Evolutionary conservation across 768 basidiomycete genomes (phyloP).

Genomic region (Galerina sulciceps): DNA sequence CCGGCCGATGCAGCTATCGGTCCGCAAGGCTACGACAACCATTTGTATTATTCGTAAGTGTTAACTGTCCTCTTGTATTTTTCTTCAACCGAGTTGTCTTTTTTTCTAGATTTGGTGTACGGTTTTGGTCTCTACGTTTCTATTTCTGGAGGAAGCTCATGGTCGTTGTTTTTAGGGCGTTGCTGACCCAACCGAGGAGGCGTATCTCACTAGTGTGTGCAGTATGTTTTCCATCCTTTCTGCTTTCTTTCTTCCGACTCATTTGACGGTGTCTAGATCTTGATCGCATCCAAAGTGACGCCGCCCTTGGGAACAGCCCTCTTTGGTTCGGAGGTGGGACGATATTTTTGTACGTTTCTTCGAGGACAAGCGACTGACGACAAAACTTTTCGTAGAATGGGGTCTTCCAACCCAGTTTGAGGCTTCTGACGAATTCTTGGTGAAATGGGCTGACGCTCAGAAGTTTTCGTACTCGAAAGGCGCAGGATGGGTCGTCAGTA

Average conservation of each 20-base stretch:
- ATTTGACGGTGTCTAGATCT: conserved; percentile 48
- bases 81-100: neutral
- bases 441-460: conserved; percentile 77
- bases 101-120: conserved; percentile 59
- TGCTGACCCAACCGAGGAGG: conserved; percentile 62
- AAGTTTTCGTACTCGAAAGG: conserved; percentile 64
- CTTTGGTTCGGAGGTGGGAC: conserved; percentile 43
- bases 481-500: conserved; percentile 69
- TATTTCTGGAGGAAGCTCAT: conserved; percentile 5
- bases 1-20: conserved; percentile 72
- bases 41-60: conserved; percentile 74
- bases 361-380: neutral
- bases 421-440: conserved; percentile 64
- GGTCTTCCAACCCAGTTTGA: conserved; percentile 65
- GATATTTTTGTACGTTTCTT: neutral
- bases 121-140: conserved; percentile 6
- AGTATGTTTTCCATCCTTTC: conserved; percentile 46
- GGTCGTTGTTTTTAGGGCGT: conserved; percentile 54
- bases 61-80: neutral
- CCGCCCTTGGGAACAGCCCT: conserved; percentile 40
- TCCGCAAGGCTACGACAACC: conserved; percentile 78
- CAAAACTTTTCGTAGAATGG: conserved; percentile 37
- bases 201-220: conserved; percentile 72
- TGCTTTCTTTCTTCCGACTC: neutral
- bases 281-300: conserved; percentile 47